Percentiles rank a stretch among this genome's conserved stretches.
phyloP scores from a whole-genome alignment of 305 asterid species.

The Fraxinus dipetala region DNA sequence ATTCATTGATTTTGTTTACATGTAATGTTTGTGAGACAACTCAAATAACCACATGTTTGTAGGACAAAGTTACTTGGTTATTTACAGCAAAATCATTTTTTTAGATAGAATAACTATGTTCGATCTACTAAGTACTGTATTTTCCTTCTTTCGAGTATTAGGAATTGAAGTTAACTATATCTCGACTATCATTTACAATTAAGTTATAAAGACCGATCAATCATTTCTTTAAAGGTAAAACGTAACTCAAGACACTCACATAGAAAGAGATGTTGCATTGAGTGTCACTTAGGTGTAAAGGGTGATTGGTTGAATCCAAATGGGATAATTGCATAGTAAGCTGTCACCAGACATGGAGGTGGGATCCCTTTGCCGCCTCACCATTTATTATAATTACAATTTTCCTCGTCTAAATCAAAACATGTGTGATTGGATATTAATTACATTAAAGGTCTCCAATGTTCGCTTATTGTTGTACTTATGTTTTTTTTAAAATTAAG shows the following conservation, averaged over 20 bases:
- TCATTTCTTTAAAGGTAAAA: background rate
- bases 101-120: background rate
- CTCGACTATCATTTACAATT: background rate
- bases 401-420: background rate
- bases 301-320: conserved; percentile 25
- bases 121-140: background rate
- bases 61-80: background rate
- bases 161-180: background rate
- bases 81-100: background rate
- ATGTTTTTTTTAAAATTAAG: too few relatives aligned
- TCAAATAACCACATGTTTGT: background rate
- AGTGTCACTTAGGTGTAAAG: conserved; percentile 27
- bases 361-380: conserved; percentile 15
- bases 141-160: background rate
- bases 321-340: background rate
- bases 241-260: background rate
- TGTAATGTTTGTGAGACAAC: background rate
- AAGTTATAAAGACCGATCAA: background rate
- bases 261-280: conserved; percentile 1
- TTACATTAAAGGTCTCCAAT: too few relatives aligned
- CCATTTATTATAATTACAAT: background rate
- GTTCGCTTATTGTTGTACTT: too few relatives aligned
- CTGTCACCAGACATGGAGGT: conserved; percentile 21
- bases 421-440: background rate
- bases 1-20: background rate